A percentile compares a stretch with the other conserved stretches of the same genome.
These are phyloP conservation scores for Dactylellina leptospora DNA, from an alignment of 2,329 filamentous ascomycete species.

Conservation along the genomic window DNA sequence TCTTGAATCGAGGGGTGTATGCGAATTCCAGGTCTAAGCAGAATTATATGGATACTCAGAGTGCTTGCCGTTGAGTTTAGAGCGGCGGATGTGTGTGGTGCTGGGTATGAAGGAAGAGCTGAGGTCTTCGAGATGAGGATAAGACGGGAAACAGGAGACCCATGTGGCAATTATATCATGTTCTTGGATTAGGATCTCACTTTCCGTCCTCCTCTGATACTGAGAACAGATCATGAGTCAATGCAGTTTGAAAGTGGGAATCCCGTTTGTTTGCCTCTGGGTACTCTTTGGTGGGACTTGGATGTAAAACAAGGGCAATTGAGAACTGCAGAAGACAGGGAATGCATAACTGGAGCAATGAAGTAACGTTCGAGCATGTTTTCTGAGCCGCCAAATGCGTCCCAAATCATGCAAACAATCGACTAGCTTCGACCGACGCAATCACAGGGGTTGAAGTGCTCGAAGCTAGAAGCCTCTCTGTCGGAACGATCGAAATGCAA, in stretches of 20 bases:
- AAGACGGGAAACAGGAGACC: not conserved
- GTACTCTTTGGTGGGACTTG: conserved; percentile 8
- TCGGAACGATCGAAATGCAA: conserved; percentile 35
- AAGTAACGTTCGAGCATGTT: conserved; percentile 21
- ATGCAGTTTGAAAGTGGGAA: conserved; percentile 30
- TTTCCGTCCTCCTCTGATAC: conserved; percentile 20
- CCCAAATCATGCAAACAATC: conserved; percentile 36
- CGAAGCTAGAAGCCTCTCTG: conserved; percentile 24
- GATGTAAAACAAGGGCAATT: conserved; percentile 26
- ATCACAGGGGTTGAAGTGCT: conserved; percentile 18
- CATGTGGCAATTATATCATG: conserved; percentile 9
- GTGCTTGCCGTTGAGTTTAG: too few species aligned
- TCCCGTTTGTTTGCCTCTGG: conserved; percentile 29
- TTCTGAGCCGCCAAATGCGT: conserved; percentile 27
- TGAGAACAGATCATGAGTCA: conserved; percentile 47
- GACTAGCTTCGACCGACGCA: conserved; percentile 29
- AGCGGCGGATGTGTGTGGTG: too few species aligned
- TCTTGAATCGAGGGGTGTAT: too few species aligned
- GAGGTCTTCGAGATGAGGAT: not conserved
- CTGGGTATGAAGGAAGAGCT: too few species aligned
- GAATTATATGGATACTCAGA: too few species aligned
- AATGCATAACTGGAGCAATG: conserved; percentile 32
- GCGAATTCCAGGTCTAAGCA: too few species aligned
- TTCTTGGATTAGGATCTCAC: conserved; percentile 16
- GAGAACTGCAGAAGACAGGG: conserved; percentile 11